These are phyloP conservation scores for Gaeumannomyces tritici DNA, from an alignment of 2,329 filamentous ascomycete species.

Conservation along the genomic window DNA sequence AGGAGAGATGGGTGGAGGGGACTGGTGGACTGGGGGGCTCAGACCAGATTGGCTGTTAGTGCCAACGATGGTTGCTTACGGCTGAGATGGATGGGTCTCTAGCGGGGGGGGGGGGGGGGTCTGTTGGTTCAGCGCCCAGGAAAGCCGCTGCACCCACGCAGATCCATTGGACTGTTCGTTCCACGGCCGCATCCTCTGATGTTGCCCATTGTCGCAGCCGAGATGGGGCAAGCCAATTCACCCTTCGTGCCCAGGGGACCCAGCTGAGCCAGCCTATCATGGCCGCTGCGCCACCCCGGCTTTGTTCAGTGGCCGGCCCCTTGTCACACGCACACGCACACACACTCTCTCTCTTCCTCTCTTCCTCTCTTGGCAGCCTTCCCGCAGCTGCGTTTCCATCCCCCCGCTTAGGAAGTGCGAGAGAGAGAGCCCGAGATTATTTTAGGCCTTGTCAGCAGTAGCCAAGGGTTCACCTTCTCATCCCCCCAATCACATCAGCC, in stretches of 20 bases:
- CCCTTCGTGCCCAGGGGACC: not conserved
- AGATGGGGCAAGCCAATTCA: not conserved
- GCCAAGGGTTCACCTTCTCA: not conserved
- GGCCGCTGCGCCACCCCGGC: not conserved
- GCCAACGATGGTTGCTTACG: not conserved
- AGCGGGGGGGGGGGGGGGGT: no score
- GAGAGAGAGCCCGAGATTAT: not conserved
- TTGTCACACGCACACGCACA: no score
- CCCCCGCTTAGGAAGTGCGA: not conserved
- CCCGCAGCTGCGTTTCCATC: not conserved
- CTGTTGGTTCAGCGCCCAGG: not conserved
- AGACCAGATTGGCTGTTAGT: not conserved
- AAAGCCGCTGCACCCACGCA: not conserved
- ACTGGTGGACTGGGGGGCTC: not conserved
- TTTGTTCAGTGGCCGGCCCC: not conserved
- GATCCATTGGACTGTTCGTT: not conserved
- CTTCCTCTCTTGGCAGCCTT: not conserved
- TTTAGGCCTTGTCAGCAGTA: not conserved
- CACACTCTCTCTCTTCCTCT: no score
- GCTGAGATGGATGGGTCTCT: not conserved
- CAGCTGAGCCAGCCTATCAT: not conserved
- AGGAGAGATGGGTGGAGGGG: not conserved
- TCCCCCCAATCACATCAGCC: not conserved
- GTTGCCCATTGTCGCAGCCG: not conserved
- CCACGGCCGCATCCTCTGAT: not conserved